phyloP scores from a whole-genome alignment of 208 protist species.

The Leishmania arabica region DNA sequence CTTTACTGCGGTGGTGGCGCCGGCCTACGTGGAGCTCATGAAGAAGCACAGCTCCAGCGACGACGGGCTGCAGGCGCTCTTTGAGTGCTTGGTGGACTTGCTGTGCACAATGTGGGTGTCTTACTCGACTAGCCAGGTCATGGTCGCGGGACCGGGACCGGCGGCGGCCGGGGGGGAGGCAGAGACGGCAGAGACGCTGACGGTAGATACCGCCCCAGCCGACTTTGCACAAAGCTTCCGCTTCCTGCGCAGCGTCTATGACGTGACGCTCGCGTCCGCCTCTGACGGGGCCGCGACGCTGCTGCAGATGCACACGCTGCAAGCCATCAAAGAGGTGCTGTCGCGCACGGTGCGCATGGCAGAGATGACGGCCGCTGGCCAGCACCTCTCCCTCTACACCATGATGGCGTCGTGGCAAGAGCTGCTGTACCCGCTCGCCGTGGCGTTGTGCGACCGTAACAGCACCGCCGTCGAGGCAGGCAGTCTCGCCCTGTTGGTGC shows the following conservation, averaged over 20 bases:
- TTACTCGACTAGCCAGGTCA: slow-evolving; percentile 18
- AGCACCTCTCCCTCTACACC: slow-evolving; percentile 32
- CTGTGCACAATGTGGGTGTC: slow-evolving; percentile 62
- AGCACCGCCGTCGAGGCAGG: slow-evolving; percentile 57
- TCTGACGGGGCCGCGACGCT: slow-evolving; percentile 29
- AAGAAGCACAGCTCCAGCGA: slow-evolving; percentile 49
- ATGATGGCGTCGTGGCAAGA: slow-evolving; percentile 70
- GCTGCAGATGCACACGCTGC: slow-evolving; percentile 72
- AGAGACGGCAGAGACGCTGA: slow-evolving; percentile 6
- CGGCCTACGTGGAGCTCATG: slow-evolving; percentile 57
- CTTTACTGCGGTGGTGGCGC: slow-evolving; percentile 55
- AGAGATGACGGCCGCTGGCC: slow-evolving; percentile 15
- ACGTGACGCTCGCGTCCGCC: slow-evolving; percentile 25
- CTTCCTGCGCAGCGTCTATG: slow-evolving; percentile 41
- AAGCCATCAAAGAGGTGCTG: slow-evolving; percentile 80
- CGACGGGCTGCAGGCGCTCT: slow-evolving; percentile 64
- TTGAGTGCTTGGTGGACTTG: slow-evolving; percentile 62
- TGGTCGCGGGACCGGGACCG: not conserved
- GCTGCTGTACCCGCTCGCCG: slow-evolving; percentile 64
- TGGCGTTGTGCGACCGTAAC: slow-evolving; percentile 53
- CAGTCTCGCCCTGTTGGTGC: slow-evolving; percentile 71
- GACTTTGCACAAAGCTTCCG: slow-evolving; percentile 55
- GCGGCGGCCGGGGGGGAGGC: not conserved
- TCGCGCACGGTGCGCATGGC: slow-evolving; percentile 43
- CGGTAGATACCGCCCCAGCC: slow-evolving; percentile 30